phyloP scores from a whole-genome alignment of 139 green algal species.

The Monoraphidium neglectum region DNA sequence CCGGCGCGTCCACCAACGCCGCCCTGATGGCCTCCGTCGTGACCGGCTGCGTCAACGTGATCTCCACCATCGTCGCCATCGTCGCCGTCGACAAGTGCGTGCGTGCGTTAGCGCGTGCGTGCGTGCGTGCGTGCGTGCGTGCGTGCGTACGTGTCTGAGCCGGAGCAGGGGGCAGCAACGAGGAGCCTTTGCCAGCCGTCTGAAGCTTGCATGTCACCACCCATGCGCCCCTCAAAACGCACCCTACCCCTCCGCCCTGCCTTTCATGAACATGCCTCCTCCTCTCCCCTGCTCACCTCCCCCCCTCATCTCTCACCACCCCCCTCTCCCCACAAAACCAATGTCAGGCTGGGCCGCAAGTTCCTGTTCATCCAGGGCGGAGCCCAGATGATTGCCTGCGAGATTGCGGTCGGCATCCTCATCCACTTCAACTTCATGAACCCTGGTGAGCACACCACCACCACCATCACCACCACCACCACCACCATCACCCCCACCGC shows the following conservation, averaged over 20 bases:
- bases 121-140: too few species aligned
- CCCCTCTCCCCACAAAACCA: neutral
- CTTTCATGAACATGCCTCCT: neutral
- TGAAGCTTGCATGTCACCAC: neutral
- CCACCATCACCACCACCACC: too few species aligned
- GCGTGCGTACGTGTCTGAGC: too few species aligned
- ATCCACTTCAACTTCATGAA: neutral
- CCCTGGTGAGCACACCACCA: neutral
- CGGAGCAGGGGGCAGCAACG: too few species aligned
- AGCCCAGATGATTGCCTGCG: constrained; percentile 11
- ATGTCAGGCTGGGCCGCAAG: constrained; percentile 43
- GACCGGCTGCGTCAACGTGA: constrained; percentile 37
- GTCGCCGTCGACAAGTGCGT: constrained; percentile 55
- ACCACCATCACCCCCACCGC: too few species aligned
- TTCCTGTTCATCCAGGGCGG: constrained; percentile 27
- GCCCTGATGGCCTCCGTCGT: constrained; percentile 31
- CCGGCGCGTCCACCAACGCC: constrained; percentile 24
- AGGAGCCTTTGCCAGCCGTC: too few species aligned
- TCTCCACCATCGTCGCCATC: constrained; percentile 40
- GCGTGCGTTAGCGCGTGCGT: constrained; percentile 21
- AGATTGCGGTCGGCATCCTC: constrained; percentile 13
- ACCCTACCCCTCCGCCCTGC: neutral
- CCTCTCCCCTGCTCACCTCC: neutral
- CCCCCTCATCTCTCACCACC: neutral
- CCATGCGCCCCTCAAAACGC: neutral